These are phyloP conservation scores for Thyridium curvatum DNA, from an alignment of 2,329 filamentous ascomycete species.

Conservation along the genomic window DNA sequence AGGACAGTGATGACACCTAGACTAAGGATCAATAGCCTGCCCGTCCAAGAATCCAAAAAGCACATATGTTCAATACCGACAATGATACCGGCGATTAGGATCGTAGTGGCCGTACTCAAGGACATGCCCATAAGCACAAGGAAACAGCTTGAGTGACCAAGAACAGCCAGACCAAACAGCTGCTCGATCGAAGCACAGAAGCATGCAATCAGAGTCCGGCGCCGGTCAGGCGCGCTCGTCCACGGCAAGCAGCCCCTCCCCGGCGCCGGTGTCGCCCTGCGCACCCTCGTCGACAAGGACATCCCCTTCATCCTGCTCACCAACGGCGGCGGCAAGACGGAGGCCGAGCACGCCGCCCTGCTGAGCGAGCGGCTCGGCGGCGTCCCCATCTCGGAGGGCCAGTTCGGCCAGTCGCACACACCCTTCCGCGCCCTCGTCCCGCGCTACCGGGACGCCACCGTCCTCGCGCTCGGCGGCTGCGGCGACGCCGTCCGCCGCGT, in stretches of 20 bases:
- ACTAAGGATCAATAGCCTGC: too few species aligned
- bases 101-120: too few species aligned
- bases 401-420: slow-evolving; percentile 68
- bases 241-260: slow-evolving; percentile 32
- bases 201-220: too few species aligned
- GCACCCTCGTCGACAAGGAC: slow-evolving; percentile 48
- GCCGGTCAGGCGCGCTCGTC: too few species aligned
- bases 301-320: slow-evolving; percentile 71
- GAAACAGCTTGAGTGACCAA: too few species aligned
- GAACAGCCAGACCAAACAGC: too few species aligned
- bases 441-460: slow-evolving; percentile 39
- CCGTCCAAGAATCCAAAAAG: too few species aligned
- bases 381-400: slow-evolving; percentile 37
- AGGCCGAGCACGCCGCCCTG: slow-evolving; percentile 54
- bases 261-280: slow-evolving; percentile 52
- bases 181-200: too few species aligned
- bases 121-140: too few species aligned
- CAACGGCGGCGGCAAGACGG: slow-evolving; percentile 66
- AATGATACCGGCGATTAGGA: too few species aligned
- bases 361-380: slow-evolving; percentile 43
- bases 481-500: slow-evolving; percentile 19
- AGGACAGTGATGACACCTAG: too few species aligned
- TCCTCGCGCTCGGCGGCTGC: slow-evolving; percentile 48
- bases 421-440: slow-evolving; percentile 56
- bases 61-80: too few species aligned